Base-by-base conservation (phyloP, 2,329 filamentous ascomycete genomes). In the Claviceps sp. region DNA sequence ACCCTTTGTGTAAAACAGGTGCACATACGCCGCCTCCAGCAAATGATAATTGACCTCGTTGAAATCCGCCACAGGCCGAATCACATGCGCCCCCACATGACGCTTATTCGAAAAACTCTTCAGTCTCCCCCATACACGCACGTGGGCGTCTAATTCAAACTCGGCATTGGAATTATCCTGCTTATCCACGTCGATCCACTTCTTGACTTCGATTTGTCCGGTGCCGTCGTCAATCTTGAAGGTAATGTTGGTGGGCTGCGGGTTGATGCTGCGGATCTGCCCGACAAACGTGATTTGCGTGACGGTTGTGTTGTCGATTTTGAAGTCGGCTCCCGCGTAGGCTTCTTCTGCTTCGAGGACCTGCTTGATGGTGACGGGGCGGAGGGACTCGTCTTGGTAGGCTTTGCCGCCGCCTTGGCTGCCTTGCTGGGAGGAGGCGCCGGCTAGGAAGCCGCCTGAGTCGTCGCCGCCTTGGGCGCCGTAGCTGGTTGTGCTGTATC, bases 161-260 rank as follows among this genome's bases (percentile, higher is more conserved):
- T 78, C 76, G 20, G 72, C 65, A 57, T 73, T 71, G 30, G 67
- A 62, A 16, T 67, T 67, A n/a, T 70, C 68, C 40, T 70, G 64
- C 63, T 76, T 77, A 63, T 81, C 79, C 58, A 76, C 70, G 68
- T 91, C 85, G 53, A 87, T 76, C 85, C 87, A 95, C 67, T 86
- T 83, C 73, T 93, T 94, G 59, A 89, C 90, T 69, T 98, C 94
- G 61, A 96, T 84, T 55, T 83, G 77, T 54, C 89, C 90, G 1
- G 94, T 98, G 65, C 93, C 93, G 69, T 98, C 93, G 70, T 98
- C 93, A 61, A 98, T 74, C 62, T 84, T 87, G 77, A 94, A 95
- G 46, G 88, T 95, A 59, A 89, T 82, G 71, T 95, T 94, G 59
- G 91, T 96, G 42, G 85, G 79, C 71, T 95, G 89, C n/a, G 79